Conservation (phyloP, 441 rosid species). For the Macaranga tanarius region DNA sequence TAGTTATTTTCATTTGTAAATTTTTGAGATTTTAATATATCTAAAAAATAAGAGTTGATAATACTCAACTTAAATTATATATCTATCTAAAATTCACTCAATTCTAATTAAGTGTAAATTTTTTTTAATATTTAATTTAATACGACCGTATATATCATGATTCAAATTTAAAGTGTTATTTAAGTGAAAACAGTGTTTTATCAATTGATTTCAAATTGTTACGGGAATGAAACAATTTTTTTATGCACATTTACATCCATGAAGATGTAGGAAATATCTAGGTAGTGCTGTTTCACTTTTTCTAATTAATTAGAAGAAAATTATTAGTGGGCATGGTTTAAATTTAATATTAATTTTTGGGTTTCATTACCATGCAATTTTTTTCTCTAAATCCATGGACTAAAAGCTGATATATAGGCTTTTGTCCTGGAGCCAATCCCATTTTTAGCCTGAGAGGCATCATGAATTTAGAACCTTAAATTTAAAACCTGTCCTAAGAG, state of each 20-base stretch:
- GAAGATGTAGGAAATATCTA: background rate
- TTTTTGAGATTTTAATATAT: too few species aligned
- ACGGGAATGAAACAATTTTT: too few species aligned
- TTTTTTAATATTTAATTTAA: too few species aligned
- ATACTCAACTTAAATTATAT: too few species aligned
- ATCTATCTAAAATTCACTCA: too few species aligned
- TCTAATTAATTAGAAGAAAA: background rate
- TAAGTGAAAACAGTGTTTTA: too few species aligned
- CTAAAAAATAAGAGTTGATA: too few species aligned
- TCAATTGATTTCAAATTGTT: too few species aligned
- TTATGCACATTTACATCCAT: constrained; percentile 12
- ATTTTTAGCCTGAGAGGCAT: background rate
- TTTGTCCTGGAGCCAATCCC: constrained; percentile 20
- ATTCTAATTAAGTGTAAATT: too few species aligned
- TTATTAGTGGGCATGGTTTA: constrained; percentile 9
- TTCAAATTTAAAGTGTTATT: too few species aligned
- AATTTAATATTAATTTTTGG: background rate
- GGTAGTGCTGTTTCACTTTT: constrained; percentile 7
- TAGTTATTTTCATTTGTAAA: too few species aligned
- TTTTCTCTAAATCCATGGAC: constrained; percentile 25
- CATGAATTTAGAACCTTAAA: background rate
- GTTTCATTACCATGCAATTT: background rate
- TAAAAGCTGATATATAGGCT: constrained; percentile 24
- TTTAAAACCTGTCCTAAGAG: constrained; percentile 14
- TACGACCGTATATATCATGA: too few species aligned